These are phyloP conservation scores for Nakazawaea siamensis DNA, from an alignment of 805 yeast genomes.

Conservation along the genomic window DNA sequence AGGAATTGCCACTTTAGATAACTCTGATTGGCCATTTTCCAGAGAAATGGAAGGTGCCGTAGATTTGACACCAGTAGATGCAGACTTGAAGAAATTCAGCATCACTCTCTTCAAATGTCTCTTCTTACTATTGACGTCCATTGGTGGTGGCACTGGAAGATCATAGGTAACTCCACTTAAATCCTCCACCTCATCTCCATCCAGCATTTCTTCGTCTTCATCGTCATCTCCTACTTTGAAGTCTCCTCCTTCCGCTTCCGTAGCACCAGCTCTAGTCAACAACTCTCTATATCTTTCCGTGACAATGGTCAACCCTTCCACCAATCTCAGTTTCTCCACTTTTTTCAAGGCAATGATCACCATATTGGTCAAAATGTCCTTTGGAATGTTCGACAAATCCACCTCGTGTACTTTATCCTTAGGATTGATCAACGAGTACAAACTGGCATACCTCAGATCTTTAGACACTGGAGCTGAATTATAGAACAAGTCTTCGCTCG, in stretches of 20 bases:
- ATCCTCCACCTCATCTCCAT: conserved; percentile 20
- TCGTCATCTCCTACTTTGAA: conserved; percentile 4
- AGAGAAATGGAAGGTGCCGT: conserved; percentile 13
- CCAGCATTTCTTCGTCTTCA: conserved; percentile 18
- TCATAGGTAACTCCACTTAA: conserved; percentile 26
- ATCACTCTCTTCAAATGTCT: conserved; percentile 49
- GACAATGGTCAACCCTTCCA: conserved; percentile 63
- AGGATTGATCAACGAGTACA: conserved; percentile 61
- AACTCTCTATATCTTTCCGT: conserved; percentile 54
- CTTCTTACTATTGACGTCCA: conserved; percentile 47
- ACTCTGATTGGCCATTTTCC: conserved; percentile 28
- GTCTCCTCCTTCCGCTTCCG: conserved; percentile 16
- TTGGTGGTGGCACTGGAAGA: conserved; percentile 49
- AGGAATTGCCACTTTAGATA: conserved; percentile 48
- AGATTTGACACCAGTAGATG: conserved; percentile 23
- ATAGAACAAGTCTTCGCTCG: conserved; percentile 15
- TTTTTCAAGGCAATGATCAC: conserved; percentile 58
- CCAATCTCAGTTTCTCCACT: conserved; percentile 42
- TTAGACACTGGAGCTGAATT: conserved; percentile 26
- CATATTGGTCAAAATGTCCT: conserved; percentile 53
- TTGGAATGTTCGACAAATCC: conserved; percentile 64
- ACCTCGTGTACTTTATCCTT: conserved; percentile 51
- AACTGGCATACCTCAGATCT: conserved; percentile 44
- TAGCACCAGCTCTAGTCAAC: conserved; percentile 22
- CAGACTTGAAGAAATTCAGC: conserved; percentile 46